Conservation (phyloP, 176 grass and related monocot genomes). For the Chloris gayana region DNA sequence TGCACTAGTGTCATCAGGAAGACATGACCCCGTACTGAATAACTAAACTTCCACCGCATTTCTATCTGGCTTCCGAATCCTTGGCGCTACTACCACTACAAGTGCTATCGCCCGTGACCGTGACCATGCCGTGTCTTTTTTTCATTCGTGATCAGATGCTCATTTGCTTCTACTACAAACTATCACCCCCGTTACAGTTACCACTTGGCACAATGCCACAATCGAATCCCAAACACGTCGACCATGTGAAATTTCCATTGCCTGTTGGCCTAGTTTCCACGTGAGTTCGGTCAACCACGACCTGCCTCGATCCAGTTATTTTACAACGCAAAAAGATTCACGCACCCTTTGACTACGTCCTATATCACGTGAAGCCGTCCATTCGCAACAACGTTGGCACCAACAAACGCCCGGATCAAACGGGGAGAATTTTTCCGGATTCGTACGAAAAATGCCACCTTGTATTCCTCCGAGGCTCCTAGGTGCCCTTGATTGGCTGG, state of each 20-base stretch:
- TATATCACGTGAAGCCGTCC: not conserved
- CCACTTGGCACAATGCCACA: not conserved
- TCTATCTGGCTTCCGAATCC: not conserved
- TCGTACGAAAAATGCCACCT: not conserved
- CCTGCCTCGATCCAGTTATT: not conserved
- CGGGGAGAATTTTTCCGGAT: not conserved
- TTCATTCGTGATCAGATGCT: not conserved
- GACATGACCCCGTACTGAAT: not conserved
- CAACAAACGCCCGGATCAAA: not conserved
- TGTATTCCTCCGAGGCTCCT: not conserved
- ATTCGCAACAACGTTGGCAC: conserved; percentile 12
- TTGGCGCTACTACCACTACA: not conserved
- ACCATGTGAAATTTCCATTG: not conserved
- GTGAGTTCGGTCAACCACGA: not conserved
- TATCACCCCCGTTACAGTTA: not conserved
- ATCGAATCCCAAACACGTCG: not conserved
- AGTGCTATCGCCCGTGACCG: not conserved
- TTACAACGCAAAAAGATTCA: not conserved
- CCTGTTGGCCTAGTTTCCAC: not conserved
- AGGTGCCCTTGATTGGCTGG: not conserved
- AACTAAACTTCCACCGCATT: not conserved
- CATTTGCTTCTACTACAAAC: not conserved
- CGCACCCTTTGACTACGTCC: not conserved
- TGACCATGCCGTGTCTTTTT: not conserved
- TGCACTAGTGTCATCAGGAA: conserved; percentile 4